These are phyloP conservation scores for Melastoma malabathricum DNA, from an alignment of 345 rosid species.

Conservation along the genomic window DNA sequence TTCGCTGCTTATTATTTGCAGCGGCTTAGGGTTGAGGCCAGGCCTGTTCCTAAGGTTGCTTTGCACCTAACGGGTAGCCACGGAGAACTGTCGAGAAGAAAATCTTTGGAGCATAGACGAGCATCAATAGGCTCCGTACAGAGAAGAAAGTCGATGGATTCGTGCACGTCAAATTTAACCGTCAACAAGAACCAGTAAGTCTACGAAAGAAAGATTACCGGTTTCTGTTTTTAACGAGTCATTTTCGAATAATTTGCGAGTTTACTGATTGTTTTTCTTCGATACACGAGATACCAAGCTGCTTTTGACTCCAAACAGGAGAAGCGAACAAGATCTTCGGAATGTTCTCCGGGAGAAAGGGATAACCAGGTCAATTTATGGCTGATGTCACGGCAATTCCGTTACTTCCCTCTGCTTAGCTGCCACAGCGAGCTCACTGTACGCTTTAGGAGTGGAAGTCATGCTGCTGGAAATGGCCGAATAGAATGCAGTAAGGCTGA, in stretches of 20 bases:
- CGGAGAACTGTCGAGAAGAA: constrained; percentile 15
- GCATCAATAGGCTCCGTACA: neutral
- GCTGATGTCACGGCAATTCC: constrained; percentile 18
- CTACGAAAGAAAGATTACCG: too few relatives aligned
- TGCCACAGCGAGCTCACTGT: constrained; percentile 29
- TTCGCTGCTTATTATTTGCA: constrained; percentile 38
- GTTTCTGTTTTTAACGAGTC: neutral
- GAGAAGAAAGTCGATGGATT: constrained; percentile 34
- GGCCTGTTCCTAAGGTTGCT: constrained; percentile 33
- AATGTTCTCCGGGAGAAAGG: constrained; percentile 14
- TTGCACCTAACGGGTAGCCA: constrained; percentile 23
- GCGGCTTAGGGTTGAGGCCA: constrained; percentile 44
- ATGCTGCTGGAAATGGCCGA: constrained; percentile 8
- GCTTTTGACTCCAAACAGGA: constrained; percentile 33
- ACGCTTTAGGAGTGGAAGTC: constrained; percentile 18
- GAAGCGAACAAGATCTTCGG: constrained; percentile 9
- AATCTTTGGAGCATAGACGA: neutral
- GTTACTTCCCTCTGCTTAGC: constrained; percentile 15
- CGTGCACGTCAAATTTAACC: constrained; percentile 22
- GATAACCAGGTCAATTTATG: constrained; percentile 7
- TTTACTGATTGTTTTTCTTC: neutral
- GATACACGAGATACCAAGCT: constrained; percentile 18
- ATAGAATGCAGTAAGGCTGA: constrained; percentile 4
- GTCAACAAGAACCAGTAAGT: constrained; percentile 32
- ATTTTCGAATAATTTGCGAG: neutral